These are phyloP conservation scores for Xerocomellus chrysenteron DNA, from an alignment of 768 basidiomycete species.

Conservation along the genomic window DNA sequence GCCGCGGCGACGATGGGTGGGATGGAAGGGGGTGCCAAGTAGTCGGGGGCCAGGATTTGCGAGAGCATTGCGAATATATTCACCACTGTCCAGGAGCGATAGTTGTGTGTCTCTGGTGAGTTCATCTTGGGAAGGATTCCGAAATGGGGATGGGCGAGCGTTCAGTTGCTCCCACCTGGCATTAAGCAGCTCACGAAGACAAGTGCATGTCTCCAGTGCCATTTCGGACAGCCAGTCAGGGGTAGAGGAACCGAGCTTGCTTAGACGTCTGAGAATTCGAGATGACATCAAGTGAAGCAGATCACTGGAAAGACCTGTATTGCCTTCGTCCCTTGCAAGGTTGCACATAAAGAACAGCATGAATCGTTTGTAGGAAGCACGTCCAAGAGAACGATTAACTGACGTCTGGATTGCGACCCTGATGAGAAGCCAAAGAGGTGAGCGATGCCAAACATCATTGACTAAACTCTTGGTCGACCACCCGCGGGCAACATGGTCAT, in stretches of 20 bases:
- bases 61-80: neutral
- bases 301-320: conserved; percentile 13
- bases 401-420: conserved; percentile 31
- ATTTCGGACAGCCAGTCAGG: neutral
- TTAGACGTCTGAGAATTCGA: conserved; percentile 18
- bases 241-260: conserved; percentile 7
- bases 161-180: neutral
- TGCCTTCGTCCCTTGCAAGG: conserved; percentile 20
- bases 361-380: conserved; percentile 44
- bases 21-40: neutral
- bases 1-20: neutral
- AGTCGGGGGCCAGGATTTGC: too few relatives aligned
- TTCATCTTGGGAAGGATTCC: neutral
- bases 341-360: conserved; percentile 40
- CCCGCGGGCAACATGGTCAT: conserved; percentile 19
- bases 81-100: neutral
- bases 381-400: conserved; percentile 4
- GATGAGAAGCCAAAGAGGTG: conserved; percentile 35
- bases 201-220: neutral
- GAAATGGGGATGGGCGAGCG: neutral
- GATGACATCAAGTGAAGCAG: conserved; percentile 24
- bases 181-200: neutral
- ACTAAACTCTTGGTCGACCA: too few relatives aligned
- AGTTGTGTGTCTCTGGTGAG: neutral
- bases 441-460: conserved; percentile 22